A percentile compares a stretch with the other conserved stretches of the same genome.
Conservation (phyloP, 2,329 filamentous ascomycete genomes). For the Cladorrhinum sp. region DNA sequence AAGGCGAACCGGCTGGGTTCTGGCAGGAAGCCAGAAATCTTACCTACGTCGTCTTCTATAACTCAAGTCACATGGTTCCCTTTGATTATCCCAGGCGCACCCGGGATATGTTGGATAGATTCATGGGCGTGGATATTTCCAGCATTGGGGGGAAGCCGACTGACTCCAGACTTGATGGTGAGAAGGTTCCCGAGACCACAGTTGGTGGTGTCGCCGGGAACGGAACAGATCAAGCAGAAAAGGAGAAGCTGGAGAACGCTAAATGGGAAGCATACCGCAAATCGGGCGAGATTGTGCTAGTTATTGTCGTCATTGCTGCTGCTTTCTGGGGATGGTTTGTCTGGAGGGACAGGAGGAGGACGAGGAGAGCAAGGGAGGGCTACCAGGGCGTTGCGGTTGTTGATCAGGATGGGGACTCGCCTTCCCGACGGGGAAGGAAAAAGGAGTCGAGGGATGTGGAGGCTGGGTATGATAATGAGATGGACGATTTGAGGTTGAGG, state of each 20-base stretch:
- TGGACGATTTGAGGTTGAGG: slow-evolving; percentile 57
- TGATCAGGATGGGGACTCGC: slow-evolving; percentile 27
- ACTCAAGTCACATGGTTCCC: slow-evolving; percentile 96
- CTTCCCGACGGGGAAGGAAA: slow-evolving; percentile 37
- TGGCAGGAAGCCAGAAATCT: slow-evolving; percentile 94
- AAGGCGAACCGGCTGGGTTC: slow-evolving; percentile 80
- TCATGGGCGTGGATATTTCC: slow-evolving; percentile 89
- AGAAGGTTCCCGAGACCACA: slow-evolving; percentile 73
- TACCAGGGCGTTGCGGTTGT: slow-evolving; percentile 51
- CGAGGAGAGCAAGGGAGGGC: slow-evolving; percentile 48
- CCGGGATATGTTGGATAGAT: slow-evolving; percentile 95
- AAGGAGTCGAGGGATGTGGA: slow-evolving; percentile 53
- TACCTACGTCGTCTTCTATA: slow-evolving; percentile 93
- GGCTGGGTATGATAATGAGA: slow-evolving; percentile 58
- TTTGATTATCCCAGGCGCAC: slow-evolving; percentile 85
- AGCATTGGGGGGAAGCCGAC: slow-evolving; percentile 77
- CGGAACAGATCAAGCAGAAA: slow-evolving; percentile 61
- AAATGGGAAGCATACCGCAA: slow-evolving; percentile 87
- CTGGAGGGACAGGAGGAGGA: slow-evolving; percentile 59
- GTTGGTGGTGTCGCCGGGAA: slow-evolving; percentile 65
- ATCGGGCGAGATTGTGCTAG: slow-evolving; percentile 79
- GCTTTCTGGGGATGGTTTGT: slow-evolving; percentile 70
- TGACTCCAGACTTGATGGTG: slow-evolving; percentile 79
- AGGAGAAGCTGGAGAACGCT: slow-evolving; percentile 73
- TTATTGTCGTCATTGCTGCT: slow-evolving; percentile 74